Percentiles rank a stretch among this genome's conserved stretches.
Conservation (phyloP, 768 basidiomycete genomes). For the Gloeopeniophorella convolvens region DNA sequence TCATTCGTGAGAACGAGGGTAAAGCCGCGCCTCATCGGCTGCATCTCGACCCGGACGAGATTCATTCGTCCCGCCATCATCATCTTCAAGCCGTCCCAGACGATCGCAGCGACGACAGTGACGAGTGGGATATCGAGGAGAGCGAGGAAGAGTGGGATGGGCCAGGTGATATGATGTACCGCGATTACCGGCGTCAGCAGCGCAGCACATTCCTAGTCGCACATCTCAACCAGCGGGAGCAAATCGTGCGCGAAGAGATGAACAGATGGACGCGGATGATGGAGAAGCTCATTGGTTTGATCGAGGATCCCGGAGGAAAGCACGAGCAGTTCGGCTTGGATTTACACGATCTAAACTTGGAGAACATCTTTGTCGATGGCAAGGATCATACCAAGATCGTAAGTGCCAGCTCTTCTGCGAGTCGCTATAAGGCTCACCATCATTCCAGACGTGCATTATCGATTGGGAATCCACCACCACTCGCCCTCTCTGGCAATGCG, state of each 20-base stretch:
- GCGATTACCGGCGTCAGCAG: conserved; percentile 79
- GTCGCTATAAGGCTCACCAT: conserved; percentile 1
- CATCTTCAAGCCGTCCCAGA: conserved; percentile 59
- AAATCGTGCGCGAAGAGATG: conserved; percentile 64
- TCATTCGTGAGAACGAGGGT: conserved; percentile 72
- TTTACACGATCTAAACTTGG: conserved; percentile 79
- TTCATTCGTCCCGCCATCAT: conserved; percentile 64
- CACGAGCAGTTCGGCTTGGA: conserved; percentile 72
- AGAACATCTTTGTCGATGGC: conserved; percentile 78
- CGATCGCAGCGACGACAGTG: conserved; percentile 68
- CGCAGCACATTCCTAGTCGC: conserved; percentile 72
- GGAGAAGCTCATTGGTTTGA: conserved; percentile 43
- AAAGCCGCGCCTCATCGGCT: conserved; percentile 67
- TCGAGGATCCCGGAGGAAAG: conserved; percentile 26
- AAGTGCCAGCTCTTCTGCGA: conserved; percentile 29
- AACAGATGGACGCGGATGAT: conserved; percentile 60
- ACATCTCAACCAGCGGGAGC: conserved; percentile 58
- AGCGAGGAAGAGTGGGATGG: conserved; percentile 71
- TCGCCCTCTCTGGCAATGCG: conserved; percentile 78
- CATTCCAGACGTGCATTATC: conserved; percentile 69
- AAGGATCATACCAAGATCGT: conserved; percentile 65
- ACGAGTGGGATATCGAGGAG: conserved; percentile 74
- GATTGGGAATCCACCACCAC: conserved; percentile 92
- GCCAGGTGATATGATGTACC: conserved; percentile 71
- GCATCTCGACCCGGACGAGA: conserved; percentile 77